Evolutionary conservation across 1,284 basidiomycete genomes (phyloP).

Genomic region (Neonothopanus nambi): DNA sequence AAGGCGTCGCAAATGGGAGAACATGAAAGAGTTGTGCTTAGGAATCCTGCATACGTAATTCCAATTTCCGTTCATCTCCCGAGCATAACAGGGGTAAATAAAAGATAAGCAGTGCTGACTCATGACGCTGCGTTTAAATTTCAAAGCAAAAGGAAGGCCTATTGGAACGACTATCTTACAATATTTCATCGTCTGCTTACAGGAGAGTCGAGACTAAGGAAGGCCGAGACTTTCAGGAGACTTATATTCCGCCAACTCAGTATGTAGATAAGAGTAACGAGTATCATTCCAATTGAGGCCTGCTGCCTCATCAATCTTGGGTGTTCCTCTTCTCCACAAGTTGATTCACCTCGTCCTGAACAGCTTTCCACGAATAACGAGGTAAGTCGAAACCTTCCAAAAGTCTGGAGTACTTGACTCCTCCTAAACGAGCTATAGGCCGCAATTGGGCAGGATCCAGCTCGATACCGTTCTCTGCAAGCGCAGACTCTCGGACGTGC

Average conservation of each 20-base stretch:
- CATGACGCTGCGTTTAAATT: no score
- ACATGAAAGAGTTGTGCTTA: conserved; percentile 29
- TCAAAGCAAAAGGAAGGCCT: no score
- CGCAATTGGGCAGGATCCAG: conserved; percentile 63
- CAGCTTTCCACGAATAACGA: conserved; percentile 56
- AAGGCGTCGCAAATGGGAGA: conserved; percentile 41
- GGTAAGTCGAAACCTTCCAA: conserved; percentile 59
- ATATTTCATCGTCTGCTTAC: no score
- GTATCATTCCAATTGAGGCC: neutral
- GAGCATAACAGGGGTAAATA: no score
- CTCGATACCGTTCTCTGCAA: conserved; percentile 46
- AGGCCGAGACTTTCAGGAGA: no score
- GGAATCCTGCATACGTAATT: neutral
- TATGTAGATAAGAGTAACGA: no score
- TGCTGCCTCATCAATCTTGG: no score
- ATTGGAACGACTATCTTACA: no score
- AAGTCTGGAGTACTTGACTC: conserved; percentile 55
- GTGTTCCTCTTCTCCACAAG: neutral
- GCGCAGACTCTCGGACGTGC: conserved; percentile 58
- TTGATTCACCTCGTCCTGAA: conserved; percentile 36
- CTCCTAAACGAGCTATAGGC: conserved; percentile 66
- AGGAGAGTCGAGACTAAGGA: no score
- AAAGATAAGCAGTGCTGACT: no score
- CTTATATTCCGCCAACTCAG: no score
- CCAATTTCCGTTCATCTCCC: no score